Evolutionary conservation across 192 early-diverging fungal species (phyloP).

Genomic region (Phlyctochytrium bullatum): DNA sequence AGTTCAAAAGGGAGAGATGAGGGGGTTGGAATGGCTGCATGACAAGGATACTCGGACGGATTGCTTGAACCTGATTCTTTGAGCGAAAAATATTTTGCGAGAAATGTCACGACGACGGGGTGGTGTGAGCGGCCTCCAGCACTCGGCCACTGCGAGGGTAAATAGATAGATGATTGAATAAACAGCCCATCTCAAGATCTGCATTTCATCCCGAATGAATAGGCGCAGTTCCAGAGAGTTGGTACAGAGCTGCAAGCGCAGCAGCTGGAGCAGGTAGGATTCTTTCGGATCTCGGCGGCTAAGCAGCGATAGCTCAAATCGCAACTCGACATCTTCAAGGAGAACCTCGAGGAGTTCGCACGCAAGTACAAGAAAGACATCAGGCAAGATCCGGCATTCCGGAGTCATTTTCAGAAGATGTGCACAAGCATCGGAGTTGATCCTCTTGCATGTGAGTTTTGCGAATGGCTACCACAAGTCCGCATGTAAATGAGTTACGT

Average conservation of each 20-base stretch:
- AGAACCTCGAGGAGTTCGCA: conserved; percentile 85
- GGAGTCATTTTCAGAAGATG: conserved; percentile 90
- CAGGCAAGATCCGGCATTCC: conserved; percentile 77
- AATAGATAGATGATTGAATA: neutral
- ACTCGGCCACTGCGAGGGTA: neutral
- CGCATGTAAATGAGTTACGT: neutral
- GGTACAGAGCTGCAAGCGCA: conserved; percentile 17
- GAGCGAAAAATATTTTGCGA: too few relatives aligned
- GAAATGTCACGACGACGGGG: too few relatives aligned
- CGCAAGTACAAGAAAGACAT: conserved; percentile 84
- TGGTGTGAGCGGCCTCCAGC: conserved; percentile 8
- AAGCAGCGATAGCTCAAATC: conserved; percentile 36
- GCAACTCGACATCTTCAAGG: conserved; percentile 59
- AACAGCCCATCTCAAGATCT: neutral
- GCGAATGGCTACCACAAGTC: neutral
- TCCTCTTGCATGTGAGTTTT: conserved; percentile 79
- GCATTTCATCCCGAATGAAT: neutral
- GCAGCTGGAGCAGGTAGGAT: conserved; percentile 23
- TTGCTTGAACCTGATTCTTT: too few relatives aligned
- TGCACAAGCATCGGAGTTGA: conserved; percentile 92
- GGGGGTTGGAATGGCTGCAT: too few relatives aligned
- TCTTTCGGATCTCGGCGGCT: neutral
- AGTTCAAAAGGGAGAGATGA: too few relatives aligned
- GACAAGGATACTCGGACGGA: too few relatives aligned
- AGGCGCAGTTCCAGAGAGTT: conserved; percentile 20